Conservation (phyloP, 2,329 filamentous ascomycete genomes). For the Trichoderma breve region DNA sequence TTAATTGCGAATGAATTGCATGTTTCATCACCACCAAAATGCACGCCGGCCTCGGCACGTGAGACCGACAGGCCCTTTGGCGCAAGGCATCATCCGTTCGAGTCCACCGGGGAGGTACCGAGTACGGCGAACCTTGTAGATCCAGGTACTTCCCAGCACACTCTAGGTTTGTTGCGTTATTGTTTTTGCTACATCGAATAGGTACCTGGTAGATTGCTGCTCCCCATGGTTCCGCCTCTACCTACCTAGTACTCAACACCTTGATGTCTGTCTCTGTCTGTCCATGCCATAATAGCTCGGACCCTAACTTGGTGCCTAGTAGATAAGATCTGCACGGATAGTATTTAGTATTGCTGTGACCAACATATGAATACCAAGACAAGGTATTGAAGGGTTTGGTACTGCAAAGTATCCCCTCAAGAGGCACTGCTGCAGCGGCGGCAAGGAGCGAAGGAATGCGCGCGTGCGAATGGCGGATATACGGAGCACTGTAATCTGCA, state of each 20-base stretch:
- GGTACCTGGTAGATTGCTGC: not conserved
- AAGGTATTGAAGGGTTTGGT: not conserved
- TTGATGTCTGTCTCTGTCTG: not conserved
- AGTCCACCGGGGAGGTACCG: not conserved
- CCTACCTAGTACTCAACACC: not conserved
- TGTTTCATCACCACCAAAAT: not conserved
- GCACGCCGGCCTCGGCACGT: not conserved
- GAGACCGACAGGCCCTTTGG: not conserved
- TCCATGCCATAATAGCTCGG: not conserved
- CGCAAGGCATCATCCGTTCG: not conserved
- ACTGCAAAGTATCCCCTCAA: not conserved
- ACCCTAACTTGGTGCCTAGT: not conserved
- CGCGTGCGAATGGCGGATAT: not conserved
- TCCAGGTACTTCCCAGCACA: not conserved
- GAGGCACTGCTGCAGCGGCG: not conserved
- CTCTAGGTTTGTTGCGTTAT: not conserved
- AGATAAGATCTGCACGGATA: not conserved
- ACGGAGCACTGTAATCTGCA: not conserved
- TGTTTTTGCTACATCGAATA: not conserved
- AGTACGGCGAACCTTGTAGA: not conserved
- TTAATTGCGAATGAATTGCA: not conserved
- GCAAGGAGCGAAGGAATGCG: constrained; percentile 15
- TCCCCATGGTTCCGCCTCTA: not conserved
- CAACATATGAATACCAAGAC: not conserved
- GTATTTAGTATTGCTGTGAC: too few relatives aligned